phyloP scores from a whole-genome alignment of 768 basidiomycete species.

The Xerocomus potaroensis region DNA sequence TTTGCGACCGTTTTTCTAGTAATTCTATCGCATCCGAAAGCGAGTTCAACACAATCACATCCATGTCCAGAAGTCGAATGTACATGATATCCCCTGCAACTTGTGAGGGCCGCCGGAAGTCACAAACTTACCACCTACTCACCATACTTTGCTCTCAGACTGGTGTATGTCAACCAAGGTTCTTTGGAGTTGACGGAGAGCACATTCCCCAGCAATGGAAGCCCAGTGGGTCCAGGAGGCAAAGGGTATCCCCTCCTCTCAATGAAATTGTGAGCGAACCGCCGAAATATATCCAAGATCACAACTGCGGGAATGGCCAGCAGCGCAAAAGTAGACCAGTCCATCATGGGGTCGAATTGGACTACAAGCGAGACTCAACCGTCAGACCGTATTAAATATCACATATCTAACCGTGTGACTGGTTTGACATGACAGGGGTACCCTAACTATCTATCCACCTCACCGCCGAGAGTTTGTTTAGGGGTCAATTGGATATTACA shows the following conservation, averaged over 20 bases:
- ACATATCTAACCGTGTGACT: too few species aligned
- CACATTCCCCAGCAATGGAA: conserved; percentile 7
- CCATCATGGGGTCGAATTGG: too few species aligned
- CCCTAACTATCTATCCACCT: too few species aligned
- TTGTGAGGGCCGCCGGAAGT: not conserved
- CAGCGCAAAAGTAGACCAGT: not conserved
- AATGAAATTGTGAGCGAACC: not conserved
- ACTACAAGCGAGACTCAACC: too few species aligned
- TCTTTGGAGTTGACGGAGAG: not conserved
- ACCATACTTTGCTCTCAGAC: conserved; percentile 7
- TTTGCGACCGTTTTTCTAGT: conserved; percentile 12
- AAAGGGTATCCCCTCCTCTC: conserved; percentile 1
- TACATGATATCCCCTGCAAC: conserved; percentile 8
- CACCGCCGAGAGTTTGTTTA: too few species aligned
- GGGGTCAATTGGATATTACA: too few species aligned
- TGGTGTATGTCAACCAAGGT: conserved; percentile 6
- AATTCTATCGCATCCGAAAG: not conserved
- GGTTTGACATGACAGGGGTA: too few species aligned
- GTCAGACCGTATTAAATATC: too few species aligned
- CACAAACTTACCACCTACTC: not conserved
- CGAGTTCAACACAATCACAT: conserved; percentile 11
- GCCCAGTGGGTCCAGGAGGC: conserved; percentile 6
- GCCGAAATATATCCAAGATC: not conserved
- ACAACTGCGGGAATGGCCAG: not conserved
- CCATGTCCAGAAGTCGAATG: not conserved